Conservation (phyloP, 1,284 basidiomycete genomes). For the Trametes versicolor region DNA sequence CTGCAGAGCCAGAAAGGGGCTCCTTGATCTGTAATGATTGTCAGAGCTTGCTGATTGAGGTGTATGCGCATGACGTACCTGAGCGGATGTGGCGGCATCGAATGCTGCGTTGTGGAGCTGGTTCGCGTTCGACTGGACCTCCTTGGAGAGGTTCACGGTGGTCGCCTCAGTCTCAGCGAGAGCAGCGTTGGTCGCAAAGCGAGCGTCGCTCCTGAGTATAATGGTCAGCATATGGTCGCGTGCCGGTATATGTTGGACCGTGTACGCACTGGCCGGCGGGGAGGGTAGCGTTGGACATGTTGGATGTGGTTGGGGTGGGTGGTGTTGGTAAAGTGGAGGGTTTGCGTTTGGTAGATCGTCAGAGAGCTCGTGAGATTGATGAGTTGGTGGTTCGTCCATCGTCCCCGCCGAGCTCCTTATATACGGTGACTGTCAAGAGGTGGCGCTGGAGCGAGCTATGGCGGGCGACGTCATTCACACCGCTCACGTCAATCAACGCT, state of each 20-base stretch:
- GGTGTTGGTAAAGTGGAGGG: constrained; percentile 5
- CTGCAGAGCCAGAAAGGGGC: constrained; percentile 54
- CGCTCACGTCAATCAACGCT: constrained; percentile 2
- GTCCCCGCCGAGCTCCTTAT: constrained; percentile 8
- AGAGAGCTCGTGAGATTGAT: constrained; percentile 7
- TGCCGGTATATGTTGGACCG: background rate
- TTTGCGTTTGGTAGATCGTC: constrained; percentile 12
- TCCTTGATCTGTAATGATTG: constrained; percentile 52
- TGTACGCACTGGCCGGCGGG: constrained; percentile 28
- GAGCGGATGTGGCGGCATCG: constrained; percentile 58
- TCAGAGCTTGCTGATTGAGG: background rate
- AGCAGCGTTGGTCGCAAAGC: constrained; percentile 61
- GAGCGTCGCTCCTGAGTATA: constrained; percentile 38
- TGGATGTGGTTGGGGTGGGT: constrained; percentile 4
- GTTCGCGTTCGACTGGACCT: constrained; percentile 56
- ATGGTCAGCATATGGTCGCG: background rate
- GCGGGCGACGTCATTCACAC: constrained; percentile 27
- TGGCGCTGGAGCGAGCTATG: constrained; percentile 21
- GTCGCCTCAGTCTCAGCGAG: constrained; percentile 59
- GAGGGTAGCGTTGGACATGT: constrained; percentile 39
- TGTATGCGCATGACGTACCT: constrained; percentile 44
- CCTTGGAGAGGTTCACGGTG: constrained; percentile 49
- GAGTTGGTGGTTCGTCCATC: constrained; percentile 6
- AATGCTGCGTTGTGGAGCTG: constrained; percentile 55
- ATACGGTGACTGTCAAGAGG: constrained; percentile 4